A percentile compares a stretch with the other conserved stretches of the same genome.
Conservation (phyloP, 140 eudicot species). For the Anethum foeniculum region DNA sequence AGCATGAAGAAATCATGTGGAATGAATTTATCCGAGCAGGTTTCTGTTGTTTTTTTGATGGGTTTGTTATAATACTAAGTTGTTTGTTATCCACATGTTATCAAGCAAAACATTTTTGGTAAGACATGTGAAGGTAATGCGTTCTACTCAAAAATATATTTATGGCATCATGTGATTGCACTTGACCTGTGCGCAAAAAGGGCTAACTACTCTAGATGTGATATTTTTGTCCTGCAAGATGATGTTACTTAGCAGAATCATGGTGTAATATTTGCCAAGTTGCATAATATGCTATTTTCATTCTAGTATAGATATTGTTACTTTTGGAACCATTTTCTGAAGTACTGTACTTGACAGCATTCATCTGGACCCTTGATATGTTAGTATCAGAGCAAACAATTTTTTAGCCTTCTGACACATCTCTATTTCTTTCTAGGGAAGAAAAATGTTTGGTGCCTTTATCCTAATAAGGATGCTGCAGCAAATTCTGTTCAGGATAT, state of each 20-base stretch:
- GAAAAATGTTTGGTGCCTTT: conserved; percentile 81
- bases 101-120: background rate
- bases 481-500: conserved; percentile 59
- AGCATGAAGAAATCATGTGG: conserved; percentile 96
- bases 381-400: background rate
- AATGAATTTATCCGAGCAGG: conserved; percentile 60
- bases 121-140: background rate
- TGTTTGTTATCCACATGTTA: background rate
- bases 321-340: background rate
- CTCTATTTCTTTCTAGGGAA: conserved; percentile 41
- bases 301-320: too few species aligned
- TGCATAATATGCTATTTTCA: background rate
- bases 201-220: background rate
- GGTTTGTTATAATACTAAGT: background rate
- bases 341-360: background rate
- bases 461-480: conserved; percentile 68
- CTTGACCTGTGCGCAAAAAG: background rate
- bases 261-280: background rate
- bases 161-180: background rate
- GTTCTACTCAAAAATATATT: background rate
- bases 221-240: background rate
- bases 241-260: background rate
- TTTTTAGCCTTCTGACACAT: background rate
- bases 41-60: background rate
- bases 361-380: background rate